Evolutionary conservation across 179 eudicot species (phyloP).

Genomic region (Spinacia oleracea): DNA sequence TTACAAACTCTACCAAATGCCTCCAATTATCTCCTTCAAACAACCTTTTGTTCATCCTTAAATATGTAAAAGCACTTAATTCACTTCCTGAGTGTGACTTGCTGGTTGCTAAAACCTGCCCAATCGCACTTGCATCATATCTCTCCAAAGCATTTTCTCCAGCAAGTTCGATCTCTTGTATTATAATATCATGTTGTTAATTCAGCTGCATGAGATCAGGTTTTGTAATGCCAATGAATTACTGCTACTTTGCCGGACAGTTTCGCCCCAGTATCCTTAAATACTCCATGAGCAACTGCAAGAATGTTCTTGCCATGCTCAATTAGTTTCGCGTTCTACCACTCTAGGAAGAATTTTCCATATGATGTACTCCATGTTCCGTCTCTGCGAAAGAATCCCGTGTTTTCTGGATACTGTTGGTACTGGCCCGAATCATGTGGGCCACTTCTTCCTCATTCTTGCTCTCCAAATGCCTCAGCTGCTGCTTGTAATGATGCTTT

Average conservation of each 20-base stretch:
- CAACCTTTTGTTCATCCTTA: constrained; percentile 74
- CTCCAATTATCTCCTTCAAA: constrained; percentile 76
- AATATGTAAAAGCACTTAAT: constrained; percentile 73
- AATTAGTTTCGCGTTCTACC: constrained; percentile 79
- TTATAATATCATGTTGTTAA: constrained; percentile 91
- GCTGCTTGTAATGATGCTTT: no score
- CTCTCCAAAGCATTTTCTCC: constrained; percentile 95
- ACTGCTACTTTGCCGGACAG: constrained; percentile 99
- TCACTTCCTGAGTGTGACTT: constrained; percentile 70
- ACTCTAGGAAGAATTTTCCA: constrained; percentile 78
- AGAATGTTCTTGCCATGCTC: constrained; percentile 78
- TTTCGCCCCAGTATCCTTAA: constrained; percentile 76
- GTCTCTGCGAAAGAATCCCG: constrained; percentile 69
- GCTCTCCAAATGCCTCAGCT: no score
- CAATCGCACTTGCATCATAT: constrained; percentile 62
- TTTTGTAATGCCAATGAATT: constrained; percentile 92
- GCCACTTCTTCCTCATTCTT: no score
- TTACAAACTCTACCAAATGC: no score
- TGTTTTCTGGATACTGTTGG: constrained; percentile 89
- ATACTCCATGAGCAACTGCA: constrained; percentile 61
- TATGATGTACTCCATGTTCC: constrained; percentile 80
- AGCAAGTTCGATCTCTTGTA: constrained; percentile 69
- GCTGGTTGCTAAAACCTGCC: constrained; percentile 73
- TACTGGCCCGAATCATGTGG: no score
- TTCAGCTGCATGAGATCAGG: constrained; percentile 93